Base-by-base conservation (phyloP, 805 yeast species). In the Brettanomyces bruxellensis region DNA sequence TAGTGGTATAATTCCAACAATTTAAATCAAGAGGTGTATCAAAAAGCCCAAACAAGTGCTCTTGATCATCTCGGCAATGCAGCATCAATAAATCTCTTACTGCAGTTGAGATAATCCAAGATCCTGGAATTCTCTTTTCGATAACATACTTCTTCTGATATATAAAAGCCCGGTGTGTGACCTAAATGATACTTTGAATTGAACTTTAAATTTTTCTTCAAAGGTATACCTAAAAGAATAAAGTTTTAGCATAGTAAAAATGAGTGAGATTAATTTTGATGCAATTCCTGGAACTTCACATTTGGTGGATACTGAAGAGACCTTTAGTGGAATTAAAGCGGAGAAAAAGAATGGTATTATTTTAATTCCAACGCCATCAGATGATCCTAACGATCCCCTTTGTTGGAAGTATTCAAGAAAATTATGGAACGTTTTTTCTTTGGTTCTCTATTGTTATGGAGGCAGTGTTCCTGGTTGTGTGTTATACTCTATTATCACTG, bases 371-470 rank as follows among this genome's bases (percentile, higher is more conserved):
- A 76, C 76, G 8, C 89, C 89, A 2, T 72, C 83, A 0, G 77
- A 73, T 44, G 80, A 81, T 50, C 84, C 86, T 6, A 76, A 81
- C 52, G 89, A 83, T 55, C 88, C 88, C 1, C 64, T 83, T 46
- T 80, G 79, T 55, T 83, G 88, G 88, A 46, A 75, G 1, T 59
- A 55, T 24, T 50, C 56, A 36, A 68, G 84, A 43, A 80, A 80
- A 55, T 59, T 65, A 61, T 40, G 73, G 34, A 70, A 72, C 38
- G 62, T 75, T 44, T 35, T 35, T 18, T 72, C 78, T 53, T 58
- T 70, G 48, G 59, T 69, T 34, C 65, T 71, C 4, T 73, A 70
- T 51, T 48, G 55, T 37, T 59, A 50, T 45, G 38, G 38, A n/a
- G 64, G 62, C 23, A 49, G 60, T 41, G 53, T 57, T 51, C 49